phyloP scores from a whole-genome alignment of 2,329 filamentous ascomycete genomes.

The Ophiosphaerella herpotricha region DNA sequence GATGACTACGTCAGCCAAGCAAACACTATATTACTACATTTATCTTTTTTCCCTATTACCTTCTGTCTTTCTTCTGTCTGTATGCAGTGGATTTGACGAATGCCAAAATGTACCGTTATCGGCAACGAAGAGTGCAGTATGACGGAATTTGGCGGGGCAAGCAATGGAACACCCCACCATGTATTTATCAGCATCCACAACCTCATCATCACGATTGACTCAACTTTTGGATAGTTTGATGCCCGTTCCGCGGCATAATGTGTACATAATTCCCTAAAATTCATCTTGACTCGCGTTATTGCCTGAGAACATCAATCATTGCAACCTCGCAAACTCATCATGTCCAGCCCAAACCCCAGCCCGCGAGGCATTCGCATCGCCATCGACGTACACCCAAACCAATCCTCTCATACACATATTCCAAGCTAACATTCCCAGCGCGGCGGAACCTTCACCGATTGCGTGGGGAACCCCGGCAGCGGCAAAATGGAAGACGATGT shows the following conservation, averaged over 20 bases:
- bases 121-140: neutral
- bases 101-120: too few species aligned
- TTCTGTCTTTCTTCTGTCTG: too few species aligned
- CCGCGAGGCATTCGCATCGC: conserved; percentile 72
- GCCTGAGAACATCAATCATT: neutral
- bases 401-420: neutral
- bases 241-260: neutral
- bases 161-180: conserved; percentile 1
- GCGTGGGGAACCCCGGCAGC: conserved; percentile 77
- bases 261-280: neutral
- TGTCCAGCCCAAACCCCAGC: conserved; percentile 33
- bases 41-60: too few species aligned
- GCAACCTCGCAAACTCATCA: conserved; percentile 5
- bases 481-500: conserved; percentile 73
- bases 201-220: neutral
- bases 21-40: too few species aligned
- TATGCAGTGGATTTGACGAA: too few species aligned
- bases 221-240: too few species aligned
- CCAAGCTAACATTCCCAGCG: conserved; percentile 53
- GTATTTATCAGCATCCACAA: neutral
- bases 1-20: too few species aligned
- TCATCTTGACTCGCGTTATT: neutral
- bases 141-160: conserved; percentile 6
- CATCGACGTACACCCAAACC: conserved; percentile 55
- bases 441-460: conserved; percentile 91